Conservation (phyloP, 257 asterid genomes). For the Fraxinus quadrangulata region DNA sequence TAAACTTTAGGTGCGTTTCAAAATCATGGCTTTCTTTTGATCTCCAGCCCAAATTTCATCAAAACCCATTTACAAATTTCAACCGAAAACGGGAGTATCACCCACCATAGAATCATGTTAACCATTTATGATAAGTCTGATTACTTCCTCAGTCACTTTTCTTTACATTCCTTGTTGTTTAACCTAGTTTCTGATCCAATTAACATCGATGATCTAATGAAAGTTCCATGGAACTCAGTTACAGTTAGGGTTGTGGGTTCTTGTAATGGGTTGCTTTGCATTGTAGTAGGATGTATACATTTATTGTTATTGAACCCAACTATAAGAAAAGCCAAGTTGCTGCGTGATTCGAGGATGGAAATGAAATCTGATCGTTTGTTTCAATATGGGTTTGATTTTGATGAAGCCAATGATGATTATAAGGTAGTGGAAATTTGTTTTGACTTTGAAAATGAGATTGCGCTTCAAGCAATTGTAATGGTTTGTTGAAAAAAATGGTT, state of each 20-base stretch:
- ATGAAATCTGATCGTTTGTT: not conserved
- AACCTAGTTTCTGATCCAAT: slow-evolving; percentile 26
- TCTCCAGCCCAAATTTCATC: slow-evolving; percentile 43
- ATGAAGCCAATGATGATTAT: slow-evolving; percentile 46
- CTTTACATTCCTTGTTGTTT: slow-evolving; percentile 33
- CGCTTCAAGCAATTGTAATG: slow-evolving; percentile 27
- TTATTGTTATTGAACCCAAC: slow-evolving; percentile 52
- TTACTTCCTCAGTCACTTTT: slow-evolving; percentile 26
- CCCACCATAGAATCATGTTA: slow-evolving; percentile 27
- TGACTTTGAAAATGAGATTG: not conserved
- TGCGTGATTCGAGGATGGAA: slow-evolving; percentile 37
- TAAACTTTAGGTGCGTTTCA: slow-evolving; percentile 49
- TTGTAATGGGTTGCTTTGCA: slow-evolving; percentile 55
- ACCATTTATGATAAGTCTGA: not conserved
- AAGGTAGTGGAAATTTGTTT: slow-evolving; percentile 47
- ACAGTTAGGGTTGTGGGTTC: slow-evolving; percentile 41
- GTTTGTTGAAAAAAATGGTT: slow-evolving; percentile 18
- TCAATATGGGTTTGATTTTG: slow-evolving; percentile 52
- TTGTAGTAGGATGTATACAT: slow-evolving; percentile 18
- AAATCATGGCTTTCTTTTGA: slow-evolving; percentile 47
- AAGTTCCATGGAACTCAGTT: not conserved
- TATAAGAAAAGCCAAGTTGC: slow-evolving; percentile 33
- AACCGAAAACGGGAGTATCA: not conserved
- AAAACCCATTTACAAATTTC: slow-evolving; percentile 34
- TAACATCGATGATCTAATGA: slow-evolving; percentile 6